A percentile compares a stretch with the other conserved stretches of the same genome.
phyloP scores from a whole-genome alignment of 2,329 filamentous ascomycete genomes.

The Neofusicoccum sp. region DNA sequence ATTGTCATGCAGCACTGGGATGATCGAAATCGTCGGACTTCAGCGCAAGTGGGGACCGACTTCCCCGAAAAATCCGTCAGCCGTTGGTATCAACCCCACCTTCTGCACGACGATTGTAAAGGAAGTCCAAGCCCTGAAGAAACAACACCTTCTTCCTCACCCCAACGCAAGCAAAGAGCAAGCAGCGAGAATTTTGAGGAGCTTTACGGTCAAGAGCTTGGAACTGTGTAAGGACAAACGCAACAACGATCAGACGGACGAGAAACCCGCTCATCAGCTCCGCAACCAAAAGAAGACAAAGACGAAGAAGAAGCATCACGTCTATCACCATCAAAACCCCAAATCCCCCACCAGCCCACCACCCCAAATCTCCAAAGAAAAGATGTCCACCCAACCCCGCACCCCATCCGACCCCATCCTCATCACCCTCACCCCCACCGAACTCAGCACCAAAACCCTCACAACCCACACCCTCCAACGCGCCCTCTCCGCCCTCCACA shows the following conservation, averaged over 20 bases:
- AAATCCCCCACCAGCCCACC: too few relatives aligned
- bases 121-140: not conserved
- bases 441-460: slow-evolving; percentile 25
- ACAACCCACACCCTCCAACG: not conserved
- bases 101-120: not conserved
- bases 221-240: too few relatives aligned
- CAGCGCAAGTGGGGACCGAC: not conserved
- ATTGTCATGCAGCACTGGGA: too few relatives aligned
- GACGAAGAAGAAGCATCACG: not conserved
- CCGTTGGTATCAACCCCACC: not conserved
- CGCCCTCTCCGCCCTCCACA: slow-evolving; percentile 26
- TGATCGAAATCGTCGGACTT: too few relatives aligned
- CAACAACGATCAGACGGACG: too few relatives aligned
- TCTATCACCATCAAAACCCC: not conserved
- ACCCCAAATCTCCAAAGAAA: too few relatives aligned
- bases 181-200: too few relatives aligned
- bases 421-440: slow-evolving; percentile 23
- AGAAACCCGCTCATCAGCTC: not conserved
- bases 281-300: not conserved
- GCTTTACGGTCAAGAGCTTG: too few relatives aligned
- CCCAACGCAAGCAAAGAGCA: too few relatives aligned
- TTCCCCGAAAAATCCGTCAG: not conserved
- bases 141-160: too few relatives aligned
- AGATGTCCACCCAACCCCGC: too few relatives aligned
- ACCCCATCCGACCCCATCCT: not conserved